Evolutionary conservation across 306 rosid species (phyloP).

Genomic region (Sophora flavescens): DNA sequence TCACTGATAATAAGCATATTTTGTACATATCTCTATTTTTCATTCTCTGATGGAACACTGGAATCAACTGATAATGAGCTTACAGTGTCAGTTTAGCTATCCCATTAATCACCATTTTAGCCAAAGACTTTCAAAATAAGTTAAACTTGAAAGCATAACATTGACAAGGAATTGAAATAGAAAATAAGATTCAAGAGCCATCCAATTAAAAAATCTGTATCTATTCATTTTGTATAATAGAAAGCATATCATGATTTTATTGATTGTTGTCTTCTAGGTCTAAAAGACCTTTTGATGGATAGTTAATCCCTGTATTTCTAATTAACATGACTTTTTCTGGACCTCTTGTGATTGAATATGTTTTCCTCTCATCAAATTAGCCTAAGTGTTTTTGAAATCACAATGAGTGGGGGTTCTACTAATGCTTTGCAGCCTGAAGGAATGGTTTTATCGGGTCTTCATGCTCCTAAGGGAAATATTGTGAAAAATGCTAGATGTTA

Average conservation of each 20-base stretch:
- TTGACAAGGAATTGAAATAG: no score
- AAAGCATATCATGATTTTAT: not conserved
- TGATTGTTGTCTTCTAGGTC: conserved; percentile 18
- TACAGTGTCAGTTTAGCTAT: no score
- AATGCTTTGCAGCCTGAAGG: conserved; percentile 59
- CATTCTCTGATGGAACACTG: no score
- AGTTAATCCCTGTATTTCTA: conserved; percentile 7
- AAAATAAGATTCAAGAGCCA: no score
- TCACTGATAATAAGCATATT: no score
- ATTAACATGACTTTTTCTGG: not conserved
- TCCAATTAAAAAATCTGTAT: no score
- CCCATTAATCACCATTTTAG: no score
- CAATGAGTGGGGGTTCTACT: conserved; percentile 52
- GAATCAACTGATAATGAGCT: no score
- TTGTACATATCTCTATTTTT: no score
- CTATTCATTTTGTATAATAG: no score
- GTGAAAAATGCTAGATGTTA: conserved; percentile 51
- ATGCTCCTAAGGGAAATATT: conserved; percentile 42
- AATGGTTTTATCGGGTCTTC: conserved; percentile 43
- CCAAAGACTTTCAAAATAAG: no score
- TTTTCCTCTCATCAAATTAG: conserved; percentile 73
- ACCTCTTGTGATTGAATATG: not conserved
- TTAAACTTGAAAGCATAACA: no score
- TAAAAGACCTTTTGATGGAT: not conserved
- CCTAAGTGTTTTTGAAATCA: conserved; percentile 77